Percentiles rank a stretch among this genome's conserved stretches.
phyloP scores from a whole-genome alignment of 2,329 filamentous ascomycete species.

The Epichloe amarillans region DNA sequence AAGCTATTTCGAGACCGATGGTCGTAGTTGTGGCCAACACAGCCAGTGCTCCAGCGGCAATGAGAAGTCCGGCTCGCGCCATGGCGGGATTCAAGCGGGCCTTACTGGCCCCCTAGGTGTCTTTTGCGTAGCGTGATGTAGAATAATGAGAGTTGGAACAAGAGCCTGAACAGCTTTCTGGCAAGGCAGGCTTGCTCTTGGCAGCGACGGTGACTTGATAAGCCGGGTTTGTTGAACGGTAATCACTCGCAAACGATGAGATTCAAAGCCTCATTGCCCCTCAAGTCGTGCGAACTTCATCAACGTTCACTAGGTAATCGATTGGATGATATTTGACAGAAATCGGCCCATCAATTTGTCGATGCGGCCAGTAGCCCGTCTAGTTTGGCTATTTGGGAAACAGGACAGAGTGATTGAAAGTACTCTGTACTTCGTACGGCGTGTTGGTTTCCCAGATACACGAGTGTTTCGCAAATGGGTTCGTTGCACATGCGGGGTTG shows the following conservation, averaged over 20 bases:
- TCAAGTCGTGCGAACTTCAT: background rate
- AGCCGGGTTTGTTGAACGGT: background rate
- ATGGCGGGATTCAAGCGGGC: slow-evolving; percentile 5
- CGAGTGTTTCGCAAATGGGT: background rate
- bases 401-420: no score
- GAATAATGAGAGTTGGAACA: background rate
- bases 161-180: background rate
- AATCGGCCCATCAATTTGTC: background rate
- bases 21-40: slow-evolving; percentile 9
- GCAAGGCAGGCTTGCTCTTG: background rate
- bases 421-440: no score
- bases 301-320: background rate
- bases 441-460: background rate
- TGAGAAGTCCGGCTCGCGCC: slow-evolving; percentile 5
- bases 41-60: slow-evolving; percentile 8
- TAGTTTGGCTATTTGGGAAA: no score
- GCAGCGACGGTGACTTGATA: background rate
- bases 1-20: slow-evolving; percentile 10
- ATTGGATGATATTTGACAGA: background rate
- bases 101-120: background rate
- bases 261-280: background rate
- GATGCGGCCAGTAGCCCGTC: background rate
- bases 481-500: background rate
- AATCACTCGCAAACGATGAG: background rate
- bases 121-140: background rate